phyloP scores from a whole-genome alignment of 257 asterid genomes.

The Ilex asprella region DNA sequence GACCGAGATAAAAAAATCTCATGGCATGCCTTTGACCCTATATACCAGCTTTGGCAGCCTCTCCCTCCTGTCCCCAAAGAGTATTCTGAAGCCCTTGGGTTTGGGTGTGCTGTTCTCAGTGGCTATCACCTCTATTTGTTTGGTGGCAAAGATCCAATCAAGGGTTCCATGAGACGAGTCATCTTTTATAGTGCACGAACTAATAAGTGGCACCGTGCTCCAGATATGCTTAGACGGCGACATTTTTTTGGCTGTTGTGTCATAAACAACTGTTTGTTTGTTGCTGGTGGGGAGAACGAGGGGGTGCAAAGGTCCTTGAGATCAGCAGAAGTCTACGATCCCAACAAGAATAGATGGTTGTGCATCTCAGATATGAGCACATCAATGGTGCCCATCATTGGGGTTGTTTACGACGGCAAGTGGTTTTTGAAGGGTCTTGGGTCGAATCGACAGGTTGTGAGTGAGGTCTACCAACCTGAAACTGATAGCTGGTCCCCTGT shows the following conservation, averaged over 20 bases:
- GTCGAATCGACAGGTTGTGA: constrained; percentile 13
- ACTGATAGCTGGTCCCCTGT: constrained; percentile 23
- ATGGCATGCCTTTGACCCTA: constrained; percentile 42
- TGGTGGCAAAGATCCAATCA: constrained; percentile 34
- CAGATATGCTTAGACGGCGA: constrained; percentile 38
- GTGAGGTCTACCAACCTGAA: constrained; percentile 29
- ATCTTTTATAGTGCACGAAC: constrained; percentile 35
- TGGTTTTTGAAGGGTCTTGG: constrained; percentile 32
- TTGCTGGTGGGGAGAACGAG: constrained; percentile 41
- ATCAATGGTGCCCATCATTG: constrained; percentile 35
- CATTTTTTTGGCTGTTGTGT: constrained; percentile 36
- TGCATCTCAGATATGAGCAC: constrained; percentile 34
- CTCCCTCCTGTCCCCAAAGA: constrained; percentile 38
- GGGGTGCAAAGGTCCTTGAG: constrained; percentile 32
- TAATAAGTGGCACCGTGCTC: constrained; percentile 43
- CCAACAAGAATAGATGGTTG: constrained; percentile 36
- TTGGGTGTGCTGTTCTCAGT: constrained; percentile 37
- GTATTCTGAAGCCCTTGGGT: constrained; percentile 33
- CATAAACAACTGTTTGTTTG: constrained; percentile 32
- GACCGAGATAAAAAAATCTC: constrained; percentile 36
- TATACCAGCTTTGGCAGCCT: constrained; percentile 31
- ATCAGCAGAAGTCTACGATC: constrained; percentile 40
- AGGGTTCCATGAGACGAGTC: constrained; percentile 41
- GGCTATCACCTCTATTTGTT: constrained; percentile 35
- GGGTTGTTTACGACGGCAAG: constrained; percentile 22